Evolutionary conservation across 352 stramenopile genomes (phyloP), one percentile per base, ranked within the genome.

Genomic region (Halophytophthora polymorphica): DNA sequence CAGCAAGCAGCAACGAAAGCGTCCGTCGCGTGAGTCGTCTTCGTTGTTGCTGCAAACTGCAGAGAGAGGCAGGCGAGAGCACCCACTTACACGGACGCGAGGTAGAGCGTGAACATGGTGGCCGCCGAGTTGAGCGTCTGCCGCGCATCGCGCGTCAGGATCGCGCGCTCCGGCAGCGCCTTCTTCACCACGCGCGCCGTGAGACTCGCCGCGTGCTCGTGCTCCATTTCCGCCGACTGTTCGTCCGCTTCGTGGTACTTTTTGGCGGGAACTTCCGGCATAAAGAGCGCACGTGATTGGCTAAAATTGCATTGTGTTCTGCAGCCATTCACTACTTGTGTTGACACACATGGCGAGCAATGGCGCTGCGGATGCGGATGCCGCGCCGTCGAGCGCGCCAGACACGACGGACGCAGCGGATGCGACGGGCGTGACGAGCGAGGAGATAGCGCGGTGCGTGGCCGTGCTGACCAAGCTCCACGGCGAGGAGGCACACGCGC

Each of bases 91-190:
- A 84, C 59, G 10, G 83, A 70, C 34, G 76, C 72, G 37, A 91
- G 54, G 45, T 90, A 93, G 29, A 92, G 57, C 47, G 81, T 85
- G 53, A 93, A 93, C 58, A 93, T 77, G 58, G 68, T 89, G 22
- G 75, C 58, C 12, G 78, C 78, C 22, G 78, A 77, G 64, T 93
- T 90, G 14, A 93, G 48, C 25, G 76, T 88, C 38, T 69, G 53
- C 5, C 73, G 73, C 23, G 75, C 83, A 48, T 93, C 83, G 38
- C 74, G 82, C 6, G 78, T 83, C 42, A 91, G 42, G 44, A 83
- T 77, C 8, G 81, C 64, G 45, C 83, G 79, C 50, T 86, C 77
- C 2, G 78, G 77, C 21, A 93, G 69, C 50, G 65, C 57, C 61
- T 79, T 71, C 65, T 93, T 91, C 50, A 84, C 62, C 29, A 68